A percentile compares a stretch with the other conserved stretches of the same genome.
Conservation (phyloP, 2,329 filamentous ascomycete genomes). For the Colletotrichum liriopes region DNA sequence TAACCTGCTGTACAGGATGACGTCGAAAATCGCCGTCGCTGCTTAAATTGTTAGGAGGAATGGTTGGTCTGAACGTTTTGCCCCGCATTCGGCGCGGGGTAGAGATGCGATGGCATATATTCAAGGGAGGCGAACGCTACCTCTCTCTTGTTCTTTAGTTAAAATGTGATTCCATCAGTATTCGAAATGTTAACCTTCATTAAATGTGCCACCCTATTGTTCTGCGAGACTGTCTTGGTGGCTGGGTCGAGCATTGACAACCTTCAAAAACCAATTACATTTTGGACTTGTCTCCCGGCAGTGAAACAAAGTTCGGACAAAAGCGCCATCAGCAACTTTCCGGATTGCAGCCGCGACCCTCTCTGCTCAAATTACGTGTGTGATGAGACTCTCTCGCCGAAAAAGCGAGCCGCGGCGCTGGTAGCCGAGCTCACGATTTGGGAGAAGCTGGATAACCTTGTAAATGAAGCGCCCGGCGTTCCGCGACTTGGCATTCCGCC, state of each 20-base stretch:
- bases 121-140: not conserved
- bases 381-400: conserved; percentile 57
- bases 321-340: conserved; percentile 25
- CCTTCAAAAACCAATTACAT: conserved; percentile 15
- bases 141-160: not conserved
- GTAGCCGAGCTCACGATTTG: conserved; percentile 65
- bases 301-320: not conserved
- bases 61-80: conserved; percentile 8
- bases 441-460: conserved; percentile 68
- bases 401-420: conserved; percentile 62
- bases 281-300: conserved; percentile 17
- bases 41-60: not conserved
- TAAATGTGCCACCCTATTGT: not conserved
- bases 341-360: conserved; percentile 48
- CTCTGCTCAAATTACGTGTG: conserved; percentile 60
- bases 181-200: not conserved
- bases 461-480: conserved; percentile 61
- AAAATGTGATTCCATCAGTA: not conserved
- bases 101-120: not conserved
- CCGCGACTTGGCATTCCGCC: conserved; percentile 69
- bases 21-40: not conserved
- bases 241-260: not conserved
- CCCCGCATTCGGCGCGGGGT: conserved; percentile 22
- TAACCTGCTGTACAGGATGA: not conserved
- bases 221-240: not conserved